Base-by-base conservation (phyloP, 1,284 basidiomycete genomes). In the Cryptococcus wingfieldii region DNA sequence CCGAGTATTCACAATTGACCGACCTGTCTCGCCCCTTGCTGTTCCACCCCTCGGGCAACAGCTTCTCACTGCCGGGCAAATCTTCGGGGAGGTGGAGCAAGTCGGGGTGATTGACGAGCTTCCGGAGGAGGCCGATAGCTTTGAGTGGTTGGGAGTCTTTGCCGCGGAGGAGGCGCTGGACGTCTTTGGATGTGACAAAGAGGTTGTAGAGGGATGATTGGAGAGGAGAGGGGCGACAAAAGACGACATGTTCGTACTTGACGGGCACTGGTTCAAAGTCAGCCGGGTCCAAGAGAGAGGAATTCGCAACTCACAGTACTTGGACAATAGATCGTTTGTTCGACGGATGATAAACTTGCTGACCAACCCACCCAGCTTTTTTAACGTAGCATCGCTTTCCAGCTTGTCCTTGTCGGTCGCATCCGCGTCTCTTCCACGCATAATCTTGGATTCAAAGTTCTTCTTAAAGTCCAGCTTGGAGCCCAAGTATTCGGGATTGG, bases 231-330 rank as follows among this genome's bases (percentile, higher is more conserved):
- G 93, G 84, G 47, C 85, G 82, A 76, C 95, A 98, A 78, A 98
- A 99, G 1, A 99, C 96, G 63, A 98, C 96, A 61, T 98, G 93
- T 77, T 98, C 95, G 79, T 98, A 97, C 75, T 99, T 99, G 79
- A 98, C 91, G 4, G 95, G 95, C 44, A 99, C 93, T 96, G 64
- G 1, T 14, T 18, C 44, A 28, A 6, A 39, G 50, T 67, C 46
- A 43, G 47, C 14, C 25, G 19, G 19, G 18, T 8, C 18, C 7
- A 10, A 8, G 18, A 18, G 14, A 19, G 6, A 34, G 31, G 31
- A 10, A 34, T 34, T 6, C 10, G 31, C 31, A 34, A 34, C 90
- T 63, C 60, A 94, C 93, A 76, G 70, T 98, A 99, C 79, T 99
- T 99, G 37, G 93, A 96, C 23, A 98, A 81, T 19, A 99, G 79